phyloP scores from a whole-genome alignment of 306 rosid genomes.

The Corylus americana region DNA sequence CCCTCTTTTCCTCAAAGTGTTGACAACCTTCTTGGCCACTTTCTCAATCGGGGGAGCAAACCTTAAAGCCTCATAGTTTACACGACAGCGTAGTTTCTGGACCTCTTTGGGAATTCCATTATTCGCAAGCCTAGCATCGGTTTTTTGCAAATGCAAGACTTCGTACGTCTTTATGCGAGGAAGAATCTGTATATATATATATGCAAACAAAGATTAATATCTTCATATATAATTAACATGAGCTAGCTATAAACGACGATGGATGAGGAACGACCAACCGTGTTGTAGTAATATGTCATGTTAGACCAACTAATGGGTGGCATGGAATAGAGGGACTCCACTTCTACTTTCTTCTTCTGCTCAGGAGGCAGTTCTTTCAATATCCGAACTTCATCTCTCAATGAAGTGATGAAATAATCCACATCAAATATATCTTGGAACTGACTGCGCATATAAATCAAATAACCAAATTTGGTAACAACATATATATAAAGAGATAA shows the following conservation, averaged over 20 bases:
- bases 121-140: constrained; percentile 81
- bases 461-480: neutral
- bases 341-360: constrained; percentile 49
- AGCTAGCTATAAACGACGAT: too few species aligned
- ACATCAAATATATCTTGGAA: constrained; percentile 82
- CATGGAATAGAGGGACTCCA: constrained; percentile 38
- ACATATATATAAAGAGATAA: too few species aligned
- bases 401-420: constrained; percentile 69
- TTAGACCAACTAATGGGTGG: constrained; percentile 93
- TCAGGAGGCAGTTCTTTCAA: constrained; percentile 30
- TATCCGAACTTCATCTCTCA: constrained; percentile 86
- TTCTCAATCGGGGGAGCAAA: constrained; percentile 75
- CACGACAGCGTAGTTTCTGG: constrained; percentile 83
- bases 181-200: constrained; percentile 52
- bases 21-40: constrained; percentile 67
- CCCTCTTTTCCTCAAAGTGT: constrained; percentile 71
- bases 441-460: constrained; percentile 41
- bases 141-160: constrained; percentile 76
- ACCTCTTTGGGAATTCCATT: constrained; percentile 65
- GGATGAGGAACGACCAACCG: too few species aligned
- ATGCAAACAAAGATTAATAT: neutral
- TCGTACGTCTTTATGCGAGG: constrained; percentile 66
- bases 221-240: too few species aligned
- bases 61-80: constrained; percentile 69
- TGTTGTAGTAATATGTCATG: constrained; percentile 56